Evolutionary conservation across 2,329 filamentous ascomycete species (phyloP), one percentile per base, ranked within the genome.

Genomic region (Zasmidium cellare): DNA sequence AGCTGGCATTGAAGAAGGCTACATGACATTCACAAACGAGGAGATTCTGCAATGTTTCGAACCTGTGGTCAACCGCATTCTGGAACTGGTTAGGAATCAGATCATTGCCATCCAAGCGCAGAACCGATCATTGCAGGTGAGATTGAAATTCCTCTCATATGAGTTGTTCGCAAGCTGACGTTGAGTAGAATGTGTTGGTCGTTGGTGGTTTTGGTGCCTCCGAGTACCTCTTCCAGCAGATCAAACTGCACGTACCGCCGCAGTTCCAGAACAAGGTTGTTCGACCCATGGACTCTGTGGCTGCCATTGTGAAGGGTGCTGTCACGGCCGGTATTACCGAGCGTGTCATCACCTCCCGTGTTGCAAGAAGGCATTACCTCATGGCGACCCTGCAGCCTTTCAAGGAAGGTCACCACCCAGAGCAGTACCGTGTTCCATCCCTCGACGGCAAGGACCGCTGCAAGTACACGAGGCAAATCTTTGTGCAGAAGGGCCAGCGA

Each of bases 1-100:
- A 73, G 94, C 94, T 28, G 92, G 92, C 67, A 97, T 99, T 67
- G 94, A 97, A 78, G 94, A 99, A 77, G 93, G 94, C 51, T 97
- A 97, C 80, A 99, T 99, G 94, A 97, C 93, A 2, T 99, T 99
- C 74, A 97, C 92, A 61, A 97, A 99, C 74, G 94, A 97, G 78
- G 94, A 99, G 77, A 97, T 99, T 69, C 82, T 99, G 67, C 93
- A 97, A 79, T 97, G 94, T 80, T 99, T 97, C 75, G 93, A 97
- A 80, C 94, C 94, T 12, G 94, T 99, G 9, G 93, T 97, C 56
- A 97, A 97, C 80, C 85, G 94, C 57, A 97, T 99, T 73, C 79
- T 97, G 67, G 94, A 97, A 77, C 84, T 97, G 64, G 94, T 97
- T 59, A 85, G 93, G 66, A 97, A 97, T 77, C 94, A 99, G 77